These are phyloP conservation scores for Aspergillus viridinutans DNA, from an alignment of 2,329 filamentous ascomycete genomes.

Conservation along the genomic window DNA sequence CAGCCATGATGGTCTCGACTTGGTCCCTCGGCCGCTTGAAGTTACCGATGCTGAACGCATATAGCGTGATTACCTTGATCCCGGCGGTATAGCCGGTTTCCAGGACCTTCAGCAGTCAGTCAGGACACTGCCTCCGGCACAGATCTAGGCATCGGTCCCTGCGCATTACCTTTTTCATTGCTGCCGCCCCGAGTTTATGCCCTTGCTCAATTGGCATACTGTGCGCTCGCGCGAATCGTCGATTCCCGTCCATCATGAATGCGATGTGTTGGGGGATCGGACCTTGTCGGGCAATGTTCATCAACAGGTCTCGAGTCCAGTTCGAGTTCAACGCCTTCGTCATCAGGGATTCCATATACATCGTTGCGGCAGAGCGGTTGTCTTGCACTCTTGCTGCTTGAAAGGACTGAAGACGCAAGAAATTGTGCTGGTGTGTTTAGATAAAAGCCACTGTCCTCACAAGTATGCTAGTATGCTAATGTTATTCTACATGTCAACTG, in stretches of 20 bases:
- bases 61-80: constrained; percentile 6
- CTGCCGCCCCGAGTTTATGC: not conserved
- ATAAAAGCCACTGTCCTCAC: too few relatives aligned
- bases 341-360: too few relatives aligned
- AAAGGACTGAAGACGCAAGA: too few relatives aligned
- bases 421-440: too few relatives aligned
- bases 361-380: too few relatives aligned
- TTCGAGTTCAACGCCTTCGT: too few relatives aligned
- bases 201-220: not conserved
- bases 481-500: too few relatives aligned
- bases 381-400: too few relatives aligned
- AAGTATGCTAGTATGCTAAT: too few relatives aligned
- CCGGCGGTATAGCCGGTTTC: not conserved
- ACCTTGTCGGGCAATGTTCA: not conserved
- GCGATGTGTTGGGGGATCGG: constrained; percentile 10
- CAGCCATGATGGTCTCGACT: not conserved
- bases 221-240: constrained; percentile 6
- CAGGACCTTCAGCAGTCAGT: not conserved
- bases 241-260: constrained; percentile 13
- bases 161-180: not conserved
- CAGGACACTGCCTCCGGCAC: not conserved
- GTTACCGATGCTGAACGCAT: constrained; percentile 14
- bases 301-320: too few relatives aligned
- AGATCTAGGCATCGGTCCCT: not conserved
- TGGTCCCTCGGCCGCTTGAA: constrained; percentile 10